These are phyloP conservation scores for Xylariaceae sp. DNA, from an alignment of 2,329 filamentous ascomycete species.

Conservation along the genomic window DNA sequence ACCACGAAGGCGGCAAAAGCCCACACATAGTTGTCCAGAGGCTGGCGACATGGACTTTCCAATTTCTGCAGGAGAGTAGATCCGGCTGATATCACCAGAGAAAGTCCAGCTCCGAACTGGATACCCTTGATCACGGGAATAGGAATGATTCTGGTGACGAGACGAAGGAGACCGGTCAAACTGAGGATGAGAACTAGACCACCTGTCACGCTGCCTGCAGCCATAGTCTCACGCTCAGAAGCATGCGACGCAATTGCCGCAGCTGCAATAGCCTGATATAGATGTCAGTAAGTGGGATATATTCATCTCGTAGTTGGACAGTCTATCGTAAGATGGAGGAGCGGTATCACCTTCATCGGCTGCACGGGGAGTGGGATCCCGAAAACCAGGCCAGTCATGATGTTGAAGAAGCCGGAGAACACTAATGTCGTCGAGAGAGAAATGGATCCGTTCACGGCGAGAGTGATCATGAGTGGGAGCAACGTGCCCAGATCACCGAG, in stretches of 20 bases:
- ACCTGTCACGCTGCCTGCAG: slow-evolving; percentile 76
- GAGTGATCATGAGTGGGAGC: slow-evolving; percentile 71
- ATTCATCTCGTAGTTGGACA: not conserved
- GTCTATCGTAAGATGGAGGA: not conserved
- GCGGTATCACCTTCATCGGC: slow-evolving; percentile 59
- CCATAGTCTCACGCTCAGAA: slow-evolving; percentile 65
- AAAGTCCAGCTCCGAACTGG: slow-evolving; percentile 85
- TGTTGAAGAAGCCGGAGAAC: slow-evolving; percentile 82
- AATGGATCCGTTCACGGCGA: slow-evolving; percentile 72
- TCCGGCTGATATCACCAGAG: slow-evolving; percentile 73
- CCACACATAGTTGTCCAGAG: slow-evolving; percentile 75
- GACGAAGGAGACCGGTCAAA: slow-evolving; percentile 69
- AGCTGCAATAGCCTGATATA: slow-evolving; percentile 69
- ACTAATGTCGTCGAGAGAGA: slow-evolving; percentile 78
- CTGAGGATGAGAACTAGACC: slow-evolving; percentile 70
- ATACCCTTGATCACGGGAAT: slow-evolving; percentile 90
- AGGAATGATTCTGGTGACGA: slow-evolving; percentile 69
- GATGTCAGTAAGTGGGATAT: slow-evolving; percentile 7
- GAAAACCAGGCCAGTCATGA: slow-evolving; percentile 74
- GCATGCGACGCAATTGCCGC: slow-evolving; percentile 72
- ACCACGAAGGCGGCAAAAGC: slow-evolving; percentile 66
- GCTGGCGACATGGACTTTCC: slow-evolving; percentile 53
- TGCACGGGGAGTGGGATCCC: slow-evolving; percentile 89
- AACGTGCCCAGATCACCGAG: slow-evolving; percentile 70
- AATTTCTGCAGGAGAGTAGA: slow-evolving; percentile 61